Conservation (phyloP, 768 basidiomycete species). For the Tylopilus sp. region DNA sequence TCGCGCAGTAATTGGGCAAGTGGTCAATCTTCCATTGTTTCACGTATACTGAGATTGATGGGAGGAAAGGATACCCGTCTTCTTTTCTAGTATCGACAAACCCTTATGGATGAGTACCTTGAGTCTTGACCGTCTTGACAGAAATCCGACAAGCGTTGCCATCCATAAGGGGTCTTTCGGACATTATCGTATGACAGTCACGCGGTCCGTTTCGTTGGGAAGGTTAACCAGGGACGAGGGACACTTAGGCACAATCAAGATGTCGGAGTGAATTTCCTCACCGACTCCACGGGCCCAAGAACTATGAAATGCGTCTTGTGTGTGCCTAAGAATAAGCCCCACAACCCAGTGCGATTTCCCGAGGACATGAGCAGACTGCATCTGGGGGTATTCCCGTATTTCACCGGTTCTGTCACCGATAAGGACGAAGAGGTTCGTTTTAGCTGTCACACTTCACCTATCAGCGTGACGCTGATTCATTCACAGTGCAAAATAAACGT, state of each 20-base stretch:
- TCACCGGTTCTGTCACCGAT: background rate
- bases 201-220: background rate
- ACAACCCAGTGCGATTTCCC: background rate
- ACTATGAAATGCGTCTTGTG: background rate
- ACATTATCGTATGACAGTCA: background rate
- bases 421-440: background rate
- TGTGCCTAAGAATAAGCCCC: background rate
- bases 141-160: background rate
- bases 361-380: background rate
- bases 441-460: constrained; percentile 5
- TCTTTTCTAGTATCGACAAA: background rate
- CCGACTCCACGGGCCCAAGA: constrained; percentile 12
- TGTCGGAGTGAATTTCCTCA: background rate
- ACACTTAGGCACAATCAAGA: constrained; percentile 15
- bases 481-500: constrained; percentile 8
- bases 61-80: background rate
- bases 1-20: background rate
- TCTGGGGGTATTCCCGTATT: background rate
- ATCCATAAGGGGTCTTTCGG: background rate
- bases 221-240: constrained; percentile 1
- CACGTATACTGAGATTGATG: background rate
- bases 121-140: background rate
- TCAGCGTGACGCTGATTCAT: background rate
- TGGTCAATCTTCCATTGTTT: constrained; percentile 6
- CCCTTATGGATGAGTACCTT: background rate